Percentiles rank a stretch among this genome's conserved stretches.
Evolutionary conservation across 2,329 filamentous ascomycete genomes (phyloP).

Genomic region (Alternaria arbusti): DNA sequence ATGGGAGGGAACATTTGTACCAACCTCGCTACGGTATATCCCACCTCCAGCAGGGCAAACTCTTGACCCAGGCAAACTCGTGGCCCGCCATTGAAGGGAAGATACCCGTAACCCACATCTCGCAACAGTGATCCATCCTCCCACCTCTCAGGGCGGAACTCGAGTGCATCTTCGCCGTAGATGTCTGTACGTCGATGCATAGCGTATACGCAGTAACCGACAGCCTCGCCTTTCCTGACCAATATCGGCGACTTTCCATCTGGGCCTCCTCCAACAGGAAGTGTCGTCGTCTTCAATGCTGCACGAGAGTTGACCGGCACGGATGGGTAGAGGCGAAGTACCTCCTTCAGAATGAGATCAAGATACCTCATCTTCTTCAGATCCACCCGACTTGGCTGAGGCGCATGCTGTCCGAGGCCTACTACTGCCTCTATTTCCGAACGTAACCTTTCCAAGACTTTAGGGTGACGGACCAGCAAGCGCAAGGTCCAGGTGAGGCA

Average conservation of each 20-base stretch:
- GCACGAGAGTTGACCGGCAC: constrained; percentile 38
- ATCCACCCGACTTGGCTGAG: constrained; percentile 19
- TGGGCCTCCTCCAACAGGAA: constrained; percentile 40
- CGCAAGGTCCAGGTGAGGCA: constrained; percentile 76
- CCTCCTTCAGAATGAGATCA: constrained; percentile 40
- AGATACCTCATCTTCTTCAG: constrained; percentile 12
- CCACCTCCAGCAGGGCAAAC: constrained; percentile 37
- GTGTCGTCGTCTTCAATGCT: constrained; percentile 34
- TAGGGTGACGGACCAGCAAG: constrained; percentile 44
- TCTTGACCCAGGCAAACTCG: constrained; percentile 40
- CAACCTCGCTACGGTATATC: constrained; percentile 31
- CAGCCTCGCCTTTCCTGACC: constrained; percentile 38
- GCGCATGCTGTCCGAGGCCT: constrained; percentile 31
- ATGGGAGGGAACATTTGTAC: constrained; percentile 28
- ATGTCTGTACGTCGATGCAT: constrained; percentile 46
- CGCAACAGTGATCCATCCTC: constrained; percentile 28
- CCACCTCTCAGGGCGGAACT: constrained; percentile 45
- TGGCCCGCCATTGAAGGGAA: constrained; percentile 42
- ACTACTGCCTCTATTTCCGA: constrained; percentile 33
- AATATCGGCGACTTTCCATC: constrained; percentile 39
- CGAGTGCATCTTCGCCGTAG: constrained; percentile 45
- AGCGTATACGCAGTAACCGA: constrained; percentile 34
- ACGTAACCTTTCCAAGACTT: constrained; percentile 36
- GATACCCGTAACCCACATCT: constrained; percentile 29
- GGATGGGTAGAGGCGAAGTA: constrained; percentile 39